Evolutionary conservation across 805 yeast species (phyloP), one percentile per base, ranked within the genome.

Genomic region (Pichia phayaonensis): DNA sequence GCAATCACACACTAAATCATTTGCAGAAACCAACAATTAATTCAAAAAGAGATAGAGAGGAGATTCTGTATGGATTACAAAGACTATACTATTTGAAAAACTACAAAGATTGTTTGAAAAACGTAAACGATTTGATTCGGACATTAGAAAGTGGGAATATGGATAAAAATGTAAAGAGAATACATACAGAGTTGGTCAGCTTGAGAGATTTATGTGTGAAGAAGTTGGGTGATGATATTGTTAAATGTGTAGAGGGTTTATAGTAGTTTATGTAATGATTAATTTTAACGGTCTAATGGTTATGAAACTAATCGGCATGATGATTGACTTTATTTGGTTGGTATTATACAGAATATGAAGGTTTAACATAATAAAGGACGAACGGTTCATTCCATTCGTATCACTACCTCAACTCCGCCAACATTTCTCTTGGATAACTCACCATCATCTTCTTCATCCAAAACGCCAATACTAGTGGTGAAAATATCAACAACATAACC

Each of bases 401-500:
- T 67, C 47, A 67, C 66, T 22, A 69, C 59, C 61, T 78, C 81
- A 10, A 79, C 65, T 39, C 61, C 72, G 55, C 81, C 75, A 3
- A 75, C 80, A 57, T 68, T 66, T 46, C 84, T 58, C 57, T 71
- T 75, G 39, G 68, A 58, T 48, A 68, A 71, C 16, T 66, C 57
- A 7, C 67, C 70, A 13, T 67, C 72, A 7, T 68, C 71, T 11
- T 67, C 72, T 12, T 48, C 96, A 65, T 90, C 97, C 24, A 86
- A 61, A 0, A 89, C 90, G 24, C 77, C 76, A 0, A 84, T 73
- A 6, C 84, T 79, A 23, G 76, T 81, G 0, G 96, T 89, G 27
- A 66, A 62, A 1, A 86, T 59, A 13, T 84, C 88, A 10, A 86
- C 79, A 51, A 61, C 70, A 60, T 75, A 70, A 10, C 75, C 73